Evolutionary conservation across 2,329 filamentous ascomycete species (phyloP), one percentile per base, ranked within the genome.

Genomic region (Colletotrichum tamarilloi): DNA sequence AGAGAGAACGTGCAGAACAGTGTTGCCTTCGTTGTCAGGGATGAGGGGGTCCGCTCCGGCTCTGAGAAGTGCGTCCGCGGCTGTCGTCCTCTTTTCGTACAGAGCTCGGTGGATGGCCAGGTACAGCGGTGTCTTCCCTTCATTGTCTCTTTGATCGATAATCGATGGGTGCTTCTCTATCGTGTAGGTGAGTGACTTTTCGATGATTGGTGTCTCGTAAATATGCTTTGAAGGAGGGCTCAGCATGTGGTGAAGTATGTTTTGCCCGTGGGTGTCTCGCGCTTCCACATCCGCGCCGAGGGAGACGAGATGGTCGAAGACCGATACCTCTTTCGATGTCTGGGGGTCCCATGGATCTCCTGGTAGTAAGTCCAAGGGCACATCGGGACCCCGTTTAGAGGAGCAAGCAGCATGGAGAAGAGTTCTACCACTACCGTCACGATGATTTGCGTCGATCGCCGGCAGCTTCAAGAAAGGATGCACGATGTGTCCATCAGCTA

Each of bases 51-150:
- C 75, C 3, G 78, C 78, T 8, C 79, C 78, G 1, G 66, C 68
- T 26, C 60, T 64, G 16, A 81, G 57, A 0, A 80, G 71, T 2
- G 68, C 8, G 5, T 74, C 32, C n/a, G 68, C 72, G 8, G 55
- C 19, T 6, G 52, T 16, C 2, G 35, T 59, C 2, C 52, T 53
- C 55, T 55, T 65, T n/a, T 58, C 53, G n/a, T 70, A n/a, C 2
- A 22, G 24, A 1, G 63, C 68, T 16, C 55, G 72, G 5, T 52
- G 22, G 4, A 19, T 24, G 0, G 65, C 70, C 9, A 53, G 68
- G 42, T 79, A 76, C 16, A 80, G 53, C 1, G 79, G 78, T 32
- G 79, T 81, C 22, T 76, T 75, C 1, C 80, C 79, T 5, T 74
- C 35, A 7, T 24, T 58, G 46, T 81, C 77, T 32, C 22, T 30